phyloP scores from a whole-genome alignment of 1,139 yeast species.

The Yamadazyma pseudoaaseri region DNA sequence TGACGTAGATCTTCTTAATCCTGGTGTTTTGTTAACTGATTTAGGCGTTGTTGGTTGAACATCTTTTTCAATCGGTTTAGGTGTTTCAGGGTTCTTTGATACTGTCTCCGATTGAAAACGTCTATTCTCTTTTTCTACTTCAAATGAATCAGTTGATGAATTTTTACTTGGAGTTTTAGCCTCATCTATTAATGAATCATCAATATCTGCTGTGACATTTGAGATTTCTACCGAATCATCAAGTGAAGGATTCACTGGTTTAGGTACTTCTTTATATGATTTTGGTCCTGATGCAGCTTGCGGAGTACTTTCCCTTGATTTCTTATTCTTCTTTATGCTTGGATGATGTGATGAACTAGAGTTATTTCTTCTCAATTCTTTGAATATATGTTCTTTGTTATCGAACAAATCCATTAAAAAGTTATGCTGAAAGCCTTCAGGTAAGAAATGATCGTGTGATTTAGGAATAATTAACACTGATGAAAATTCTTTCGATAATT shows the following conservation, averaged over 20 bases:
- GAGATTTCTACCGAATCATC: constrained; percentile 9
- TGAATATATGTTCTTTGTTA: constrained; percentile 56
- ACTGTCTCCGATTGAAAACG: background rate
- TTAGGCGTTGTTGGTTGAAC: constrained; percentile 16
- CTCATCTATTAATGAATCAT: constrained; percentile 5
- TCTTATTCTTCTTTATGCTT: constrained; percentile 6
- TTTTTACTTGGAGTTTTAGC: constrained; percentile 3
- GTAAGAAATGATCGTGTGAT: constrained; percentile 15
- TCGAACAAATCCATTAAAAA: constrained; percentile 63
- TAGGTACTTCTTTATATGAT: constrained; percentile 4
- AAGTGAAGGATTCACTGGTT: constrained; percentile 2
- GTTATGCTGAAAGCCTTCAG: constrained; percentile 36
- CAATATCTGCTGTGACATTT: constrained; percentile 8
- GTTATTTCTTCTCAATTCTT: constrained; percentile 41
- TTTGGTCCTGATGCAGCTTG: background rate
- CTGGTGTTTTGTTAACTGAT: constrained; percentile 20
- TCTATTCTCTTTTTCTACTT: constrained; percentile 4
- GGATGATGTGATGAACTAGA: constrained; percentile 19
- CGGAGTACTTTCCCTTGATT: background rate
- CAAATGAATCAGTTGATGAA: constrained; percentile 6
- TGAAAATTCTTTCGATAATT: constrained; percentile 65
- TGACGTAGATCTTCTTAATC: constrained; percentile 37
- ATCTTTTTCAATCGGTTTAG: constrained; percentile 11
- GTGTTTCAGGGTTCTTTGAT: constrained; percentile 8
- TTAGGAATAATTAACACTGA: constrained; percentile 62